Base-by-base conservation (phyloP, 2,329 filamentous ascomycete genomes). In the Diaporthe humulicola region DNA sequence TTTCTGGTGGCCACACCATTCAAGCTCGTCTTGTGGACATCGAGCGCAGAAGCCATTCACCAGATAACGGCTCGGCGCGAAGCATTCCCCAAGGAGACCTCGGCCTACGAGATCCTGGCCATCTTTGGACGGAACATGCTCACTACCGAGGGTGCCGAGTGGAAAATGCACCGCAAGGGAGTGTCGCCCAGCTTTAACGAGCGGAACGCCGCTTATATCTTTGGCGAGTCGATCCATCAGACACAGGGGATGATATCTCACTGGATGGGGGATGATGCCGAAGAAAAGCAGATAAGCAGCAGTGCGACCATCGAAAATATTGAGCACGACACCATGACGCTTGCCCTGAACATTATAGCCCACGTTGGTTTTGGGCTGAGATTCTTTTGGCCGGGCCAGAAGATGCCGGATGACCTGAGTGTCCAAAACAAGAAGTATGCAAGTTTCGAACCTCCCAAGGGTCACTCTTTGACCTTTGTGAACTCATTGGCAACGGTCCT, bases 131-230 rank as follows among this genome's bases (percentile, higher is more conserved):
- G 90, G 73, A 96, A 94, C 80, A 88, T 96, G 2, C 83, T 96
- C 30, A 91, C 90, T 0, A 91, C 92, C 2, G 94, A 96, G 81
- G 93, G 93, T 1, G 81, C 86, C 1, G 83, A 89, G 38, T 96
- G 93, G 94, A 91, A 91, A 42, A 88, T 90, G 83, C 94, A 96
- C 81, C 90, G 94, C 76, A 95, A 93, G 83, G 88, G 92, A 57
- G 93, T 91, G 0, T 90, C 92, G 38, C 91, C 93, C 0, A 90
- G 90, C 5, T 96, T 96, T 82, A 94, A 93, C 74, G 94, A 96
- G 84, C 91, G 89, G 83, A 96, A 95, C 81, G 92, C 94, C 73
- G 86, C 87, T 30, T 81, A 92, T 45, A 91, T 93, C 9, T 94
- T 91, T 82, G 83, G 82, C 54, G 91, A 93, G 82, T 87, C 89